Base-by-base conservation (phyloP, 495 filamentous ascomycete species). In the Neurospora sp. region DNA sequence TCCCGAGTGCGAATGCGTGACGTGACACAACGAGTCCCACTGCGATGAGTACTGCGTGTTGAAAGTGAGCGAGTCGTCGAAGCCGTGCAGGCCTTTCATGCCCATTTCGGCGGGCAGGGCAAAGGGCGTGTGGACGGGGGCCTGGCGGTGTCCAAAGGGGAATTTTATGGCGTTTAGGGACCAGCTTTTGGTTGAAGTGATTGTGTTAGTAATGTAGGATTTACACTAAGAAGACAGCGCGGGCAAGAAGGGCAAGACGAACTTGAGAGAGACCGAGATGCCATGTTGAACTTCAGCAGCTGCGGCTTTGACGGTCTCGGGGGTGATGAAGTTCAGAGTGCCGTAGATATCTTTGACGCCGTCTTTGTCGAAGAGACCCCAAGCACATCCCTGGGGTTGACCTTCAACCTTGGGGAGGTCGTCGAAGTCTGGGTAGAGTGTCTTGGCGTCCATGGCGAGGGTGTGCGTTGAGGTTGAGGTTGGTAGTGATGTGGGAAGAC, bases 31-130 rank as follows among this genome's bases (percentile, higher is more conserved):
- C 22, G 90, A 89, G 76, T 94, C 92, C 92, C 92, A 94, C 80
- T 95, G 92, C 4, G 89, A 91, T 37, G 88, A 88, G 75, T 88
- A 87, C 77, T 94, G 92, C 0, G 92, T 93, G 79, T 94, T 94
- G 79, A 94, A 85, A 37, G 87, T 85, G 73, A 92, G 90, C 72
- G 91, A 84, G 69, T 85, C 84, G 61, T 85, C 84, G 76, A 78
- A 83, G 40, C 82, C 83, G 8, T 71, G 69, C 16, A 71, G 69
- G 35, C 78, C 78, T 9, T 48, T 48, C 74, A 82, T 74, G 27
- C 77, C 78, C 14, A 73, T 10, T 20, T 84, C 84, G 44, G 18
- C 3, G 18, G 80, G 73, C 37, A 89, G 76, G n/a, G 82, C 81
- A 39, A 85, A 76, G 39, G 88, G 81, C 20, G 81, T 84, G 71